Percentiles rank a stretch among this genome's conserved stretches.
phyloP scores from a whole-genome alignment of 2,329 filamentous ascomycete genomes.

The Pseudodiploospora longispora region DNA sequence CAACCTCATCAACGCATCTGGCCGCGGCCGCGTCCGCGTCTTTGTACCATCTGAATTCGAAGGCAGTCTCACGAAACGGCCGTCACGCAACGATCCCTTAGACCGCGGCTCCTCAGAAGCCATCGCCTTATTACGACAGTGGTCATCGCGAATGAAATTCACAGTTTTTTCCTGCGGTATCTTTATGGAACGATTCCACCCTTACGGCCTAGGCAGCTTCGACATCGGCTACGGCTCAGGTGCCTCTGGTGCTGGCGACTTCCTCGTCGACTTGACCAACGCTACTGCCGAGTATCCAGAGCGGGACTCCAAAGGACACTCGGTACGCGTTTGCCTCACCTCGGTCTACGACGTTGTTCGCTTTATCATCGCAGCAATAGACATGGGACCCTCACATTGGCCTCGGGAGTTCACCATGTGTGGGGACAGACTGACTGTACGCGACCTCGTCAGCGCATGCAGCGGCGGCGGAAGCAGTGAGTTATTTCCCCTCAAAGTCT shows the following conservation, averaged over 20 bases:
- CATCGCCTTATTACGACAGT: constrained; percentile 47
- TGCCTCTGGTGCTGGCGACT: constrained; percentile 51
- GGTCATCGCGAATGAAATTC: constrained; percentile 50
- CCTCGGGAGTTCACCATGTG: constrained; percentile 60
- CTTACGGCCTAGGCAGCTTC: constrained; percentile 53
- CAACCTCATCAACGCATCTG: constrained; percentile 64
- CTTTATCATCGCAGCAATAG: constrained; percentile 63
- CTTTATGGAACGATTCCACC: constrained; percentile 68
- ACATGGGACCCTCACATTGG: constrained; percentile 54
- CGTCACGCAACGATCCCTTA: constrained; percentile 44
- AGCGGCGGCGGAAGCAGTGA: constrained; percentile 41
- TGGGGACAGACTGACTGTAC: constrained; percentile 56
- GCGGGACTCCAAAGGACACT: constrained; percentile 39
- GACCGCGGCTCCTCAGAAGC: constrained; percentile 54
- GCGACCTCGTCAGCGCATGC: constrained; percentile 47
- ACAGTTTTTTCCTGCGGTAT: constrained; percentile 68
- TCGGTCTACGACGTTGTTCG: constrained; percentile 61
- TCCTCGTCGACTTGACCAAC: constrained; percentile 53
- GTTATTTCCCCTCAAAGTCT: constrained; percentile 12
- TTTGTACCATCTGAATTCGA: constrained; percentile 75
- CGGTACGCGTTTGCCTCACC: constrained; percentile 56
- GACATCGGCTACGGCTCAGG: constrained; percentile 51
- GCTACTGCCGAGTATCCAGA: constrained; percentile 54
- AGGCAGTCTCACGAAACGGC: constrained; percentile 49
- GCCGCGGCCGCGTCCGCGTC: constrained; percentile 52